Conservation (phyloP, 768 basidiomycete genomes). For the Leucocoprinus leucothites region DNA sequence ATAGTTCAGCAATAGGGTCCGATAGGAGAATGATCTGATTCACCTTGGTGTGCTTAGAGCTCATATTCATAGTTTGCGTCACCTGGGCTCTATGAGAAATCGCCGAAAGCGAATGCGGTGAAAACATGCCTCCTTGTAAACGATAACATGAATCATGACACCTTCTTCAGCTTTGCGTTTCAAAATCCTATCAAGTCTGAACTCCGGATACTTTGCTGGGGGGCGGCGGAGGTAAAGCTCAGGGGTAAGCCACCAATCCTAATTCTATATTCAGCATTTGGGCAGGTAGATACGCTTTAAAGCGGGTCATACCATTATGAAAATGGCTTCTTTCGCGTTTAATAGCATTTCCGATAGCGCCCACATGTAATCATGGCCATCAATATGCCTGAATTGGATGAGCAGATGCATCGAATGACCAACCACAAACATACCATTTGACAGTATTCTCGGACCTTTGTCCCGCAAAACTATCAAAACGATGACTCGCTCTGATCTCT, state of each 20-base stretch:
- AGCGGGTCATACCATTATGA: slow-evolving; percentile 61
- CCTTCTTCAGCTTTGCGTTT: slow-evolving; percentile 89
- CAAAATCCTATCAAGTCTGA: slow-evolving; percentile 83
- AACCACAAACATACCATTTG: slow-evolving; percentile 60
- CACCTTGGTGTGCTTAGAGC: slow-evolving; percentile 80
- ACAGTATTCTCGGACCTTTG: slow-evolving; percentile 67
- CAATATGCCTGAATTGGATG: slow-evolving; percentile 59
- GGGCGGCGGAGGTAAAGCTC: slow-evolving; percentile 94
- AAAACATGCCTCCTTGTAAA: slow-evolving; percentile 81
- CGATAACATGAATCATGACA: slow-evolving; percentile 86
- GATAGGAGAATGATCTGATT: not conserved
- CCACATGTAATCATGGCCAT: slow-evolving; percentile 97
- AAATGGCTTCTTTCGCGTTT: slow-evolving; percentile 77
- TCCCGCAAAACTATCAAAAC: slow-evolving; percentile 82
- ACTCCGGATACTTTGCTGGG: slow-evolving; percentile 80
- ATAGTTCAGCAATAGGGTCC: not conserved
- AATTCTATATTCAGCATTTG: not conserved
- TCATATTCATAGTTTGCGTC: slow-evolving; percentile 88
- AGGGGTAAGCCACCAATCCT: slow-evolving; percentile 95
- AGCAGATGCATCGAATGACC: not conserved
- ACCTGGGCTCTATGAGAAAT: slow-evolving; percentile 42
- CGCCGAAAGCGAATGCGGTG: not conserved
- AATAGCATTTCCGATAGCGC: slow-evolving; percentile 90
- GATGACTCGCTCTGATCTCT: slow-evolving; percentile 74
- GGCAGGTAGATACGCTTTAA: not conserved